A percentile compares a stretch with the other conserved stretches of the same genome.
Conservation (phyloP, 1,284 basidiomycete species). For the Pisolithus thermaeus region DNA sequence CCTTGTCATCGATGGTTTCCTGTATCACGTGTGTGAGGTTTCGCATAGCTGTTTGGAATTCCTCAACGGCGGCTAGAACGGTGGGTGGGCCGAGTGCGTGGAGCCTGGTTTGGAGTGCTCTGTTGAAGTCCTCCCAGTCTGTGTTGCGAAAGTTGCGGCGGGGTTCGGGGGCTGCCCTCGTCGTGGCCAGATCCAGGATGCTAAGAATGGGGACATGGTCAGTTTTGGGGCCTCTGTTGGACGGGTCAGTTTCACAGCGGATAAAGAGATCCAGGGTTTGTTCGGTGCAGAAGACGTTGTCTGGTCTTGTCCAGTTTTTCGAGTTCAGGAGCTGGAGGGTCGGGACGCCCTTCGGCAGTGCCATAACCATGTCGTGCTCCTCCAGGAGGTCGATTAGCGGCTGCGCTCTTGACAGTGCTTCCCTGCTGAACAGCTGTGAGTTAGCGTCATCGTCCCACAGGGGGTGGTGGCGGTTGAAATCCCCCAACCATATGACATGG, state of each 20-base stretch:
- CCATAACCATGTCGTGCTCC: background rate
- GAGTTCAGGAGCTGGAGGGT: background rate
- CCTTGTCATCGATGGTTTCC: background rate
- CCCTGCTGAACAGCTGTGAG: background rate
- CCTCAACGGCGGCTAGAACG: background rate
- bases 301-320: background rate
- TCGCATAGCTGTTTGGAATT: too few relatives aligned
- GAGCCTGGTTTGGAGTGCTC: background rate
- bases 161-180: too few relatives aligned
- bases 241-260: background rate
- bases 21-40: too few relatives aligned
- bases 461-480: too few relatives aligned
- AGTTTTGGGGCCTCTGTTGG: too few relatives aligned
- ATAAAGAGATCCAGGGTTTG: background rate
- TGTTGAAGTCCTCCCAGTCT: background rate
- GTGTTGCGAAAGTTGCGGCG: background rate
- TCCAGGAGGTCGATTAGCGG: background rate
- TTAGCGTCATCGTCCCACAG: background rate
- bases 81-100: background rate
- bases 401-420: background rate
- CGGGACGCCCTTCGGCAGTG: background rate
- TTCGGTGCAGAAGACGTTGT: background rate
- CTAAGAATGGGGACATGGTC: background rate
- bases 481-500: background rate
- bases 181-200: too few relatives aligned